Evolutionary conservation across 129 eudicot species (phyloP).

Genomic region (Helichrysum umbraculigerum): DNA sequence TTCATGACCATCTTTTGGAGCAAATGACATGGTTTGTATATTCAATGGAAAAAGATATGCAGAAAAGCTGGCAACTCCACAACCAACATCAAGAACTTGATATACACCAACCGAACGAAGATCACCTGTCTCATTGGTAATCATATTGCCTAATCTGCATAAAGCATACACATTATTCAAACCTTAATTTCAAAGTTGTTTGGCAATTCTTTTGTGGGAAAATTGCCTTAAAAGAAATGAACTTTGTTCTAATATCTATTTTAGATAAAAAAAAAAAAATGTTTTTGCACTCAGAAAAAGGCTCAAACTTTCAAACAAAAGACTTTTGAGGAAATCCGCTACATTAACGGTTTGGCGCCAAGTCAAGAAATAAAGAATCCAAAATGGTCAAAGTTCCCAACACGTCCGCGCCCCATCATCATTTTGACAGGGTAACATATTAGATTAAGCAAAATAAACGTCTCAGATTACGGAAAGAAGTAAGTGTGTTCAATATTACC

Average conservation of each 20-base stretch:
- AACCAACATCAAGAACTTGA: conserved; percentile 95
- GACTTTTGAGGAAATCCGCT: neutral
- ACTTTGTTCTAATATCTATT: neutral
- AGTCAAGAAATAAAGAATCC: neutral
- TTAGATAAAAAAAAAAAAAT: neutral
- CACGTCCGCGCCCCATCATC: neutral
- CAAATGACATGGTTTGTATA: conserved; percentile 86
- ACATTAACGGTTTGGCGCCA: neutral
- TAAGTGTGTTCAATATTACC: too few relatives aligned
- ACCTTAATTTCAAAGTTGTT: neutral
- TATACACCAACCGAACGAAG: conserved; percentile 72
- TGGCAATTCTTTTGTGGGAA: neutral
- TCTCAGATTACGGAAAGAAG: too few relatives aligned
- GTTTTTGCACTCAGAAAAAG: neutral
- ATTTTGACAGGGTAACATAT: neutral
- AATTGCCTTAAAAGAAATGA: neutral
- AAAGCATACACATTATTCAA: neutral
- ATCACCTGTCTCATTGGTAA: conserved; percentile 72
- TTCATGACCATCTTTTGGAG: conserved; percentile 99
- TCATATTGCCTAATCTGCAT: conserved; percentile 93
- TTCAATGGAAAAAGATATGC: conserved; percentile 82
- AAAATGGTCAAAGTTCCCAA: neutral
- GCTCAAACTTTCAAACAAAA: neutral
- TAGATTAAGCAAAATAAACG: too few relatives aligned
- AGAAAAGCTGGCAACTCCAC: conserved; percentile 95